Evolutionary conservation across 768 basidiomycete genomes (phyloP), one percentile per base, ranked within the genome.

Genomic region (Trametes punicea): DNA sequence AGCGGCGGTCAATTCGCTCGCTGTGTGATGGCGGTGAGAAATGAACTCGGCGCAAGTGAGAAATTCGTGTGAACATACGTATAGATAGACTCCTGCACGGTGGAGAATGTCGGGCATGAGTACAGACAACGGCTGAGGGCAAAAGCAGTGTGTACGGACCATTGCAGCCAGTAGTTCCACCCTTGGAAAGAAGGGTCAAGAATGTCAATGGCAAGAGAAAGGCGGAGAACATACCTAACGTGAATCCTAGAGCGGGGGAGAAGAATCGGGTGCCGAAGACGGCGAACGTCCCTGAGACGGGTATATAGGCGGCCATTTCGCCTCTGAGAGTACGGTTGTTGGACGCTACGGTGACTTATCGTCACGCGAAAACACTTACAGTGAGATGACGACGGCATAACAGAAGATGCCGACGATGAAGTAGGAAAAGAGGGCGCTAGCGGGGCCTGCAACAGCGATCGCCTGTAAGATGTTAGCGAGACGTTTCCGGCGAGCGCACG

Each of bases 261-360:
- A 85, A 78, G 56, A 85, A 84, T 27, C 83, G 76, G 18, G 75
- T 70, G 1, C 81, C 82, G 56, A 84, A 82, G 20, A 74, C 70
- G 16, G 83, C 79, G 65, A 85, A 84, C 30, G 81, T 79, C 30
- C 82, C 84, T 23, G 81, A 80, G 23, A 85, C 80, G 0, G 82
- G 83, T 55, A 75, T 84, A 71, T 84, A 79, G 16, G 81, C 76
- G 20, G 83, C 75, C 84, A 88, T 85, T 65, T 86, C 84, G 10
- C 84, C 84, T 29, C 80, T 81, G 29, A 40, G 29, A 25, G 27
- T 30, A 33, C 18, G 11, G 9, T 16, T 7, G 31, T 30, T 6
- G 36, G 20, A 30, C 16, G 9, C 15, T 13, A 23, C 11, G 40
- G 13, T 4, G 16, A 51, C 30, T n/a, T 10, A 26, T 61, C 74